Evolutionary conservation across 2,329 filamentous ascomycete genomes (phyloP).

Genomic region (Aspergillus hiratsukae): DNA sequence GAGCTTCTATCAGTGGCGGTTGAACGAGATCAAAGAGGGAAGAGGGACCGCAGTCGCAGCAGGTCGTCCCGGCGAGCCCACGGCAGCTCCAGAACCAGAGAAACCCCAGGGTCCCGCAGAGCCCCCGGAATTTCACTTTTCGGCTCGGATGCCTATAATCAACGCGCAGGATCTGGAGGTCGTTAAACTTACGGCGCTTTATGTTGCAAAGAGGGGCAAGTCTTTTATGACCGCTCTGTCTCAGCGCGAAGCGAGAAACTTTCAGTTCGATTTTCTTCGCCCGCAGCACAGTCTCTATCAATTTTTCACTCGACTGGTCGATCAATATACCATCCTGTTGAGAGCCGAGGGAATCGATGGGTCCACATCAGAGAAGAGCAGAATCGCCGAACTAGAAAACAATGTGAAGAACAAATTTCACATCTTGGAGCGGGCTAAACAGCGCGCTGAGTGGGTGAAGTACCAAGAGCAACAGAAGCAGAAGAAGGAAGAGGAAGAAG

Average conservation of each 20-base stretch:
- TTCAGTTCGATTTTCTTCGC: constrained; percentile 92
- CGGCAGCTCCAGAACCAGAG: constrained; percentile 49
- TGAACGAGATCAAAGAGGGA: constrained; percentile 78
- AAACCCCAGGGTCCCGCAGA: constrained; percentile 79
- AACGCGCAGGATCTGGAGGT: constrained; percentile 84
- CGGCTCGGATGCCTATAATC: constrained; percentile 94
- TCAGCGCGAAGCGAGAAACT: constrained; percentile 84
- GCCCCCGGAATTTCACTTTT: constrained; percentile 86
- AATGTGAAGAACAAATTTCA: constrained; percentile 77
- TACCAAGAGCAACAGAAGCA: constrained; percentile 79
- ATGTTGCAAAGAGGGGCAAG: constrained; percentile 87
- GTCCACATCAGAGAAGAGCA: constrained; percentile 66
- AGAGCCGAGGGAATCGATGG: constrained; percentile 64
- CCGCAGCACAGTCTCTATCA: constrained; percentile 95
- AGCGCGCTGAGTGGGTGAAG: constrained; percentile 82
- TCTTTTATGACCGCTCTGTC: constrained; percentile 86
- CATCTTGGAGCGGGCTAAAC: constrained; percentile 73
- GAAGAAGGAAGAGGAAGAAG: constrained; percentile 81
- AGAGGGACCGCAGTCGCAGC: constrained; percentile 74
- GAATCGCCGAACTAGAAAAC: constrained; percentile 66
- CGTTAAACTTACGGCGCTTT: constrained; percentile 74
- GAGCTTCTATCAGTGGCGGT: constrained; percentile 84
- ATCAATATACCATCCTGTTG: constrained; percentile 84
- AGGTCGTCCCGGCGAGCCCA: constrained; percentile 64
- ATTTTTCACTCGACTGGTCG: constrained; percentile 87